Base-by-base conservation (phyloP, 768 basidiomycete species). In the Strobilomyces dryophilus region DNA sequence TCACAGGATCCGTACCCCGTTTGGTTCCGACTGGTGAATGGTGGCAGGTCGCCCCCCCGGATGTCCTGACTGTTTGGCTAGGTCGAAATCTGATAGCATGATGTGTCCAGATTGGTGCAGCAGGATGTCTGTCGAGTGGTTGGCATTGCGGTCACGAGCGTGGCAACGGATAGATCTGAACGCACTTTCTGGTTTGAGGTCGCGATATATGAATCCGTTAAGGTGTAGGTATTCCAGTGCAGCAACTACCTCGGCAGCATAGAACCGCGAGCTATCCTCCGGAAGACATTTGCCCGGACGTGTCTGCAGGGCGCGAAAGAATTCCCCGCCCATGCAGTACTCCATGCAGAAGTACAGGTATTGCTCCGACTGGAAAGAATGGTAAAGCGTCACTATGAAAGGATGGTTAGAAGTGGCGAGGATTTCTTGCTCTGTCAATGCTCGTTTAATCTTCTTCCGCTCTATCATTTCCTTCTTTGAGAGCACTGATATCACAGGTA, bases 401-500 rank as follows among this genome's bases (percentile, higher is more conserved):
- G 97, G 97, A 68, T 98, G 97, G 66, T 99, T 99, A 31, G 97
- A 92, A 21, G 95, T 95, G 9, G 95, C 95, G 40, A 99, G 81
- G 61, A 99, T 99, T 72, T 98, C 97, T 75, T 98, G 97, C 73
- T 99, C 97, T 5, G 97, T 98, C 65, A 99, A 70, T 9, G 95
- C 97, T 56, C 97, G 85, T 72, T 99, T 99, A 76, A 99, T 95
- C 79, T 99, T 99, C 77, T 95, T 97, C 63, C 97, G 85, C 75
- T 95, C 93, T 71, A 99, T 95, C 95, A 99, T 98, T 78, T 99
- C 97, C 77, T 89, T 92, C 78, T 98, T 98, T 47, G 94, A 97
- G 42, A 99, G 77, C 21, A 99, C 97, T 95, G 71, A 65, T 67
- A 72, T 66, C 68, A 73, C 4, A 53, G 32, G 52, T 59, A 26